A percentile compares a stretch with the other conserved stretches of the same genome.
Evolutionary conservation across 208 protist genomes (phyloP).

Genomic region (Leishmania braziliensis): DNA sequence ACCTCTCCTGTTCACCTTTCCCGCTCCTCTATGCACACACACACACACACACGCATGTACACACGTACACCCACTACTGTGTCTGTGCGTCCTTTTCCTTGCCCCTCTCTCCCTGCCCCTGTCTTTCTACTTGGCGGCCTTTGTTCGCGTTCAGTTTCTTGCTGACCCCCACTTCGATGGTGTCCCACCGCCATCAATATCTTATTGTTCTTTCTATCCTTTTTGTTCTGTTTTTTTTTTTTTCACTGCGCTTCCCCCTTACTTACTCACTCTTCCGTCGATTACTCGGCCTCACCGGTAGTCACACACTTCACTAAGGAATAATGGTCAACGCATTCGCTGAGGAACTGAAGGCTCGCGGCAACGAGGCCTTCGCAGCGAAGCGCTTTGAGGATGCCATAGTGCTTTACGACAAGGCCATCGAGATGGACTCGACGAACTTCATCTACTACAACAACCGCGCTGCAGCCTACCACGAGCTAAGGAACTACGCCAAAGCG

Average conservation of each 20-base stretch:
- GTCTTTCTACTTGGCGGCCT: neutral
- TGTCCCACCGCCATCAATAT: neutral
- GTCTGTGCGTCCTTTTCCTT: neutral
- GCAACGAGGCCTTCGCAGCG: slow-evolving; percentile 78
- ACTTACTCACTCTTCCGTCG: neutral
- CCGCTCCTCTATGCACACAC: neutral
- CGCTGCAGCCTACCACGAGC: slow-evolving; percentile 74
- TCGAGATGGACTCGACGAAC: slow-evolving; percentile 73
- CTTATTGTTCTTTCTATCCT: neutral
- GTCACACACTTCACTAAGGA: neutral
- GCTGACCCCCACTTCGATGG: neutral
- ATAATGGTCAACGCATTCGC: slow-evolving; percentile 33
- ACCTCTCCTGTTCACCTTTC: neutral
- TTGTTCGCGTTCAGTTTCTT: neutral
- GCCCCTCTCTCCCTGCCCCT: neutral
- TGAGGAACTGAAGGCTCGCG: slow-evolving; percentile 69
- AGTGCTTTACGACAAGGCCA: slow-evolving; percentile 75
- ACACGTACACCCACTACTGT: neutral
- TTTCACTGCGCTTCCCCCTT: neutral
- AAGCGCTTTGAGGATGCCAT: slow-evolving; percentile 83
- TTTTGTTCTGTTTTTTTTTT: neutral
- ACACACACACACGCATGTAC: neutral
- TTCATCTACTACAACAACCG: slow-evolving; percentile 88
- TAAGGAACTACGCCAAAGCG: slow-evolving; percentile 78
- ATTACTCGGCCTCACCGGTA: neutral